Base-by-base conservation (phyloP, 106 monocot genomes). In the Amphibolis antarctica region DNA sequence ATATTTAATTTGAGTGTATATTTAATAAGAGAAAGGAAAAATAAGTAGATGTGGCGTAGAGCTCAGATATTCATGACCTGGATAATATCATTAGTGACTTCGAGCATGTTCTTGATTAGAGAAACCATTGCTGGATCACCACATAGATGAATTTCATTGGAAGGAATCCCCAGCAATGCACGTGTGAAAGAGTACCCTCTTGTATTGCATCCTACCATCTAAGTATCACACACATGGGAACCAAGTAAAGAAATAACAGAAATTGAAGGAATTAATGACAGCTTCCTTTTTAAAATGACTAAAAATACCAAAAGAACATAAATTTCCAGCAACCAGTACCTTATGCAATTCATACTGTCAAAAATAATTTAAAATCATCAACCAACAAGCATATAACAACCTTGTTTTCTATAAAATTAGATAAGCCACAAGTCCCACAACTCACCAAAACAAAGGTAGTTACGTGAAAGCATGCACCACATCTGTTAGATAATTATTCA, bases 71-170 rank as follows among this genome's bases (percentile, higher is more conserved):
- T 67, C 31, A 23, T 21, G 50, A 89, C 94, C 94, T 81, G 31
- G 52, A 94, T 63, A 44, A 71, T 62, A 69, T 94, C 94, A 36
- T 61, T 85, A 31, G 94, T 94, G 53, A 74, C 77, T 84, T 89
- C 78, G 50, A 94, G 73, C 74, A 94, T 78, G 66, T 81, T 77
- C 65, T 82, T 83, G 60, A 94, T 80, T 78, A 94, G 89, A 78
- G 94, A 86, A 78, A 89, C 82, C 44, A 77, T 83, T 66, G 94
- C 94, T 59, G 94, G 86, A 70, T 94, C 94, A 42, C 94, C 94
- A 76, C 94, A 94, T 58, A 89, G 74, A 77, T 94, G 94, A 76
- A 94, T 77, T 58, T 94, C 94, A 73, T 94, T 86, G 44, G 81
- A 75, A 76, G 76, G 66, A 80, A 89, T 86, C 60, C 94, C 94